phyloP scores from a whole-genome alignment of 768 basidiomycete species.

The Termitomyces sp. region DNA sequence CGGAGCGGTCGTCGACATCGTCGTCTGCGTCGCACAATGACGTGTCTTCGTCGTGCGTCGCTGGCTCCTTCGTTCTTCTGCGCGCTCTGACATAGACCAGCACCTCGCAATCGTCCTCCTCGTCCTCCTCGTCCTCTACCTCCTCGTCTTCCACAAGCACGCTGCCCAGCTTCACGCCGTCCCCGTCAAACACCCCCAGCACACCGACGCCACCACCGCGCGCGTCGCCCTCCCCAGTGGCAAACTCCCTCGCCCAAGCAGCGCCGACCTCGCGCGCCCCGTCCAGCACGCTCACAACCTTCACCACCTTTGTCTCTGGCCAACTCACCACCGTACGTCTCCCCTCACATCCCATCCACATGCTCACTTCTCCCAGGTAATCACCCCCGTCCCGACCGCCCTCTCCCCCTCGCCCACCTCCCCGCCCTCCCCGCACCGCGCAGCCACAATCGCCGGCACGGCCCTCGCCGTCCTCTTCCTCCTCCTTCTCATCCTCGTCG shows the following conservation, averaged over 20 bases:
- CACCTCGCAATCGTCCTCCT: neutral
- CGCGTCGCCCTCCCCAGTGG: neutral
- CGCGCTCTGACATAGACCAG: neutral
- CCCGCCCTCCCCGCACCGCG: neutral
- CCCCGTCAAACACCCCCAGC: neutral
- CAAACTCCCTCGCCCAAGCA: no score
- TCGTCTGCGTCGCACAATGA: neutral
- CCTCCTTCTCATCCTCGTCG: slow-evolving; percentile 3
- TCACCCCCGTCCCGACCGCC: slow-evolving; percentile 5
- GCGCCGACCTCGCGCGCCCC: neutral
- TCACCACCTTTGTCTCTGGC: neutral
- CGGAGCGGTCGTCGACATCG: neutral
- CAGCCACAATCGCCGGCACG: slow-evolving; percentile 2
- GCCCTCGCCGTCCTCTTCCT: slow-evolving; percentile 1
- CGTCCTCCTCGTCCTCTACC: neutral
- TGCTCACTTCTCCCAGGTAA: neutral
- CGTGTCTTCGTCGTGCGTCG: neutral
- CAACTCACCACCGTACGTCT: neutral
- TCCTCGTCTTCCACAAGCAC: neutral
- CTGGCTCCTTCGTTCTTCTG: neutral
- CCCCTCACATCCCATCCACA: no score
- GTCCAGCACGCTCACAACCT: neutral
- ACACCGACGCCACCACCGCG: neutral
- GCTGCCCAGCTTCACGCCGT: neutral
- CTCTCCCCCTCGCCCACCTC: slow-evolving; percentile 1